Base-by-base conservation (phyloP, 106 monocot species). In the Triglochin maritima region DNA sequence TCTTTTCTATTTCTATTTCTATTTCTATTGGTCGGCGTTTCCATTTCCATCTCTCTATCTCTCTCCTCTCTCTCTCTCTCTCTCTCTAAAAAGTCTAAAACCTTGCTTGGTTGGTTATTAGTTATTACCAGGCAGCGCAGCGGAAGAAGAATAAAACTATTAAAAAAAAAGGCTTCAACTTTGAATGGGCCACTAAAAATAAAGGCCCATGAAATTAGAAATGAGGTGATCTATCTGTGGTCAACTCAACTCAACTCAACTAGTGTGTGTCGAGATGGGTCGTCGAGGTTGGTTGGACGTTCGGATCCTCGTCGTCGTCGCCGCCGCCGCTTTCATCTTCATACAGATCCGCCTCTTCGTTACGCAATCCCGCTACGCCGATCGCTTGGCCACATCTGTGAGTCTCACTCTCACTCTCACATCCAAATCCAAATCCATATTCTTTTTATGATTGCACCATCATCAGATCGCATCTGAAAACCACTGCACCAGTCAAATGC, bases 391-490 rank as follows among this genome's bases (percentile, higher is more conserved):
- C 64, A 46, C 76, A 47, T 85, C 79, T 63, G 92, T 92, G 76
- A 72, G 84, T 79, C 42, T 45, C 3, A 11, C 50, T 66, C 50
- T 66, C 11, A 46, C 11, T 4, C 3, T 12, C 3, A 63, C 46
- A 63, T 63, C n/a, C n/a, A n/a, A 17, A 4, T 64, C 17, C 16
- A 44, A 12, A 49, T 43, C 4, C 17, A 44, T 50, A 15, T n/a
- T 53, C 9, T 53, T 50, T 50, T 12, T 53, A 17, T 54, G 8
- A 50, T 42, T 50, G 6, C 43, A 15, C 11, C 44, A 6, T 48
- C 65, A 72, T 29, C 78, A 94, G 94, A 77, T 87, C 63, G 90
- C 79, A 76, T 80, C 94, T 71, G 90, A 95, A 72, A 87, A 78
- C 29, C 90, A 72, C 67, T 95, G 90, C 50, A 81, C 82, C 59